These are phyloP conservation scores for Globisporangium splendens DNA, from an alignment of 352 stramenopile species.

Conservation along the genomic window DNA sequence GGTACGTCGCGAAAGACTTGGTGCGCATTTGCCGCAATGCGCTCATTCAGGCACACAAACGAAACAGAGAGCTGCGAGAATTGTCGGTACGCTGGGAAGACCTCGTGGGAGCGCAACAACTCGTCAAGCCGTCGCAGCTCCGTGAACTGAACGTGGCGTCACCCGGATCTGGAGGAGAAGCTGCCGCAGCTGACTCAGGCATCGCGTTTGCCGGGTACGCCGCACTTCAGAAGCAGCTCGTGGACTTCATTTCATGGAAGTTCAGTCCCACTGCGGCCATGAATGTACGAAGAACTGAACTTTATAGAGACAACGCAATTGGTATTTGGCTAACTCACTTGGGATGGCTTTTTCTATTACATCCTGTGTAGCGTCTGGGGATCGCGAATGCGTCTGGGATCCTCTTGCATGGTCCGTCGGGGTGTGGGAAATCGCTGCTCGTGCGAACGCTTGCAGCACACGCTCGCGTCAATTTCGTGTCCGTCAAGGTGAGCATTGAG, in stretches of 20 bases:
- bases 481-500: constrained; percentile 56
- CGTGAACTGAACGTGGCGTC: constrained; percentile 70
- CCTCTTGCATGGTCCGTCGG: constrained; percentile 74
- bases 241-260: constrained; percentile 65
- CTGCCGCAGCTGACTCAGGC: constrained; percentile 1
- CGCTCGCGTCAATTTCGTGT: constrained; percentile 73
- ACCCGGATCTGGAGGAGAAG: constrained; percentile 21
- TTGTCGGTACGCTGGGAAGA: constrained; percentile 32
- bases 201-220: constrained; percentile 62
- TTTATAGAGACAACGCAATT: no score
- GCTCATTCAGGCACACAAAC: constrained; percentile 30
- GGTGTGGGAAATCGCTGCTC: constrained; percentile 81
- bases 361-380: constrained; percentile 40
- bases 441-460: constrained; percentile 59
- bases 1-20: constrained; percentile 77
- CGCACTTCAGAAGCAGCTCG: constrained; percentile 49
- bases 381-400: constrained; percentile 68
- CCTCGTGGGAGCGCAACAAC: constrained; percentile 45
- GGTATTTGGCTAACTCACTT: no score
- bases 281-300: constrained; percentile 30
- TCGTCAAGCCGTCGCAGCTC: constrained; percentile 71
- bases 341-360: constrained; percentile 8
- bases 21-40: constrained; percentile 67
- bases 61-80: neutral
- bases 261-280: constrained; percentile 60